phyloP scores from a whole-genome alignment of 805 yeast species.

The Yarrowia hollandica region DNA sequence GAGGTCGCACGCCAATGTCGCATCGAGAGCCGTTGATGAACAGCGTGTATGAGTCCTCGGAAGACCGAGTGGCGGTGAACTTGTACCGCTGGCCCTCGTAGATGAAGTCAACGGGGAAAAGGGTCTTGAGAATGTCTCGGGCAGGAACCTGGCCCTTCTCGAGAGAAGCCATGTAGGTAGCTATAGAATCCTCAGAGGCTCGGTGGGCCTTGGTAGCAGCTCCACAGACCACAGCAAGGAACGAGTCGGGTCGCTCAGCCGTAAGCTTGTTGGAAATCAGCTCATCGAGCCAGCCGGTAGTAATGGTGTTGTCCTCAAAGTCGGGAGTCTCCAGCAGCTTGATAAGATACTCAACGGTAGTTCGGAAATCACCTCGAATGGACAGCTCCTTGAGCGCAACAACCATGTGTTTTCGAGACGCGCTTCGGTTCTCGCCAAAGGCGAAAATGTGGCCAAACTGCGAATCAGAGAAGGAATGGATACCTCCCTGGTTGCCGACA shows the following conservation, averaged over 20 bases:
- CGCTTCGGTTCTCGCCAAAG: conserved; percentile 97
- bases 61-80: conserved; percentile 93
- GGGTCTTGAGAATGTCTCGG: conserved; percentile 75
- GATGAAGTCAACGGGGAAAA: conserved; percentile 91
- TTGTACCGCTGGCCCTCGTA: conserved; percentile 92
- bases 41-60: conserved; percentile 78
- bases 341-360: conserved; percentile 95
- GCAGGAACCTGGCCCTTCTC: conserved; percentile 96
- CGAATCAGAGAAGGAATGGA: conserved; percentile 96
- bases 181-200: conserved; percentile 66
- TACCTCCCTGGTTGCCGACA: conserved; percentile 93
- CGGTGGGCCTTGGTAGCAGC: conserved; percentile 95
- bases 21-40: conserved; percentile 92
- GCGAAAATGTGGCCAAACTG: conserved; percentile 99
- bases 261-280: conserved; percentile 89
- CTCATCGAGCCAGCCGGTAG: conserved; percentile 99
- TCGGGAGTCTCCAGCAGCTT: conserved; percentile 94
- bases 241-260: conserved; percentile 94
- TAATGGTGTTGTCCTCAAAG: conserved; percentile 92
- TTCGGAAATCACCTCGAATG: conserved; percentile 97
- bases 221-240: conserved; percentile 91
- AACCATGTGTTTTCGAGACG: conserved; percentile 98
- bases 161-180: conserved; percentile 70
- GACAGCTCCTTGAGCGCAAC: conserved; percentile 95
- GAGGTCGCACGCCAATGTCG: conserved; percentile 81